These are phyloP conservation scores for Xylaria palmicola DNA, from an alignment of 495 filamentous ascomycete species.

Conservation along the genomic window DNA sequence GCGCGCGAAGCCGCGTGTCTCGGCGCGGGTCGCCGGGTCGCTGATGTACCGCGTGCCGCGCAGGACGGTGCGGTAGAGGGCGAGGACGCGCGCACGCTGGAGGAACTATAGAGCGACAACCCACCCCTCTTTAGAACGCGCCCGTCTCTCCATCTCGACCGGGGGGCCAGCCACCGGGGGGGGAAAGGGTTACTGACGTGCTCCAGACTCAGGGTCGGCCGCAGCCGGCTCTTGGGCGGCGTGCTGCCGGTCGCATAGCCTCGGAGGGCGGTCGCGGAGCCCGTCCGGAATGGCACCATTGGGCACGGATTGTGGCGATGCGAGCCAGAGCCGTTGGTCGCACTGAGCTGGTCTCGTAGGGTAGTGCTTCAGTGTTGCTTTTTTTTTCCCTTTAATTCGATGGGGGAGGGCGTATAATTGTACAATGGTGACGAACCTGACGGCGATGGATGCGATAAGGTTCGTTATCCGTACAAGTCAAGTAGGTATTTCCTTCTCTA, in stretches of 20 bases:
- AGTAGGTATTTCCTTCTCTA: too few relatives aligned
- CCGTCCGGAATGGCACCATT: conserved; percentile 10
- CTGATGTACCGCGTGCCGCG: conserved; percentile 49
- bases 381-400: too few relatives aligned
- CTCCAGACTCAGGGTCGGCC: conserved; percentile 45
- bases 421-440: too few relatives aligned
- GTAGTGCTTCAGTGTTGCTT: neutral
- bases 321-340: too few relatives aligned
- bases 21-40: conserved; percentile 55
- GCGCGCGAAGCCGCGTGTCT: conserved; percentile 70
- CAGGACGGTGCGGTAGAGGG: conserved; percentile 59
- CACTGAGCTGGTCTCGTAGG: neutral
- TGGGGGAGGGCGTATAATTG: too few relatives aligned
- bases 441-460: too few relatives aligned
- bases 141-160: too few relatives aligned
- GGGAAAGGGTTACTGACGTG: conserved; percentile 53
- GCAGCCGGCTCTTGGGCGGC: conserved; percentile 32
- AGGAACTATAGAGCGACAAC: conserved; percentile 51
- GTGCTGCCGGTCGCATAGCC: conserved; percentile 38
- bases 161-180: too few relatives aligned
- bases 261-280: conserved; percentile 29
- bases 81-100: conserved; percentile 52
- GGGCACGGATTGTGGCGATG: neutral
- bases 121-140: conserved; percentile 6
- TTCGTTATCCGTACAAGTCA: too few relatives aligned